Conservation (phyloP, 106 monocot genomes). For the Chionographis japonica region DNA sequence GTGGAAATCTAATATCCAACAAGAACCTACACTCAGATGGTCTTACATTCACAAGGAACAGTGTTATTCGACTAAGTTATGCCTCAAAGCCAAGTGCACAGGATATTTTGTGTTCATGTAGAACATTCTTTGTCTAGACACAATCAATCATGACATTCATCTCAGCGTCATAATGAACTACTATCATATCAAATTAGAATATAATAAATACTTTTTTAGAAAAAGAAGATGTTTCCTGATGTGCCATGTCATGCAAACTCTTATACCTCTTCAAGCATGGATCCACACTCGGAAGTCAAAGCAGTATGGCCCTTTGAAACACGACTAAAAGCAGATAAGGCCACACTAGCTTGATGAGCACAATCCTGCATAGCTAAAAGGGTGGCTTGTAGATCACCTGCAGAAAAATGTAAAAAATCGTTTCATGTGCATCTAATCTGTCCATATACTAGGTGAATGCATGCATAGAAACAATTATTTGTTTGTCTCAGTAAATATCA, state of each 20-base stretch:
- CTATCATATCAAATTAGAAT: too few species aligned
- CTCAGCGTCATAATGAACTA: too few species aligned
- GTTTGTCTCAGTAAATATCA: not conserved
- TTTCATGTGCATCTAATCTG: not conserved
- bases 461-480: slow-evolving; percentile 8
- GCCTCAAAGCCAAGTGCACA: too few species aligned
- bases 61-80: too few species aligned
- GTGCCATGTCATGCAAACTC: not conserved
- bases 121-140: too few species aligned
- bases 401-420: slow-evolving; percentile 18
- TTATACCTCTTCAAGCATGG: slow-evolving; percentile 92
- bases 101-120: too few species aligned
- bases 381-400: slow-evolving; percentile 78
- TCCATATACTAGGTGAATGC: not conserved
- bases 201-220: too few species aligned
- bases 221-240: too few species aligned
- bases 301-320: slow-evolving; percentile 69
- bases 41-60: too few species aligned
- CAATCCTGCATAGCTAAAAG: slow-evolving; percentile 42
- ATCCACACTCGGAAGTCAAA: slow-evolving; percentile 88
- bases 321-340: slow-evolving; percentile 71
- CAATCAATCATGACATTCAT: too few species aligned
- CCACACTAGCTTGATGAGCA: slow-evolving; percentile 56
- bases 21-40: too few species aligned
- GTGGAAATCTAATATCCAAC: too few species aligned